Percentiles rank a stretch among this genome's conserved stretches.
Conservation (phyloP, 352 stramenopile species). For the Pythium rhizo-oryzae region DNA sequence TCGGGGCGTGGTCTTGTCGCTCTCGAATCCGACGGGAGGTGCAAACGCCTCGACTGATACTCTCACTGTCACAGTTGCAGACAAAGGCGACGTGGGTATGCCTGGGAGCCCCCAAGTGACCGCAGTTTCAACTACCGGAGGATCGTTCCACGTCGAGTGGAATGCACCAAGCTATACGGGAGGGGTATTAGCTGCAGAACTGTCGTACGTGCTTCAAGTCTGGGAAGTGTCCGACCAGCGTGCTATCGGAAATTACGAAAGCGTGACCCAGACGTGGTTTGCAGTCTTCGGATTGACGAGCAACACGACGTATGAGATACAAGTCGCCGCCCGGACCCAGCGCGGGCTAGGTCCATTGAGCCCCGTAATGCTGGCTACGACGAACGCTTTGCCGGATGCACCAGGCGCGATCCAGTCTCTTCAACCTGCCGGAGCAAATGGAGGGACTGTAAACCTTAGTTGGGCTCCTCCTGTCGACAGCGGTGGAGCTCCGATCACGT, state of each 20-base stretch:
- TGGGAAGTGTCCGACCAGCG: conserved; percentile 6
- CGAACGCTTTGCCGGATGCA: conserved; percentile 16
- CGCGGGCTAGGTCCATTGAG: conserved; percentile 34
- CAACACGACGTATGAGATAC: conserved; percentile 36
- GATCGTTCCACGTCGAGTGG: conserved; percentile 35
- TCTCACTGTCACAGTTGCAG: conserved; percentile 34
- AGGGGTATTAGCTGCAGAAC: conserved; percentile 5
- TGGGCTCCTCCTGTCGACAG: conserved; percentile 39
- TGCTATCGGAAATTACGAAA: background rate
- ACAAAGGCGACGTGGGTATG: conserved; percentile 47
- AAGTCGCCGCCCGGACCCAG: conserved; percentile 30
- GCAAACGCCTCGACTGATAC: conserved; percentile 14
- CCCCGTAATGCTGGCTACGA: conserved; percentile 20
- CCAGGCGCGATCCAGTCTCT: conserved; percentile 33
- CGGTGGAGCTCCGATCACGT: conserved; percentile 33
- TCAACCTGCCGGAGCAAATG: conserved; percentile 12
- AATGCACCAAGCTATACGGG: conserved; percentile 33
- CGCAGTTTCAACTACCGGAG: conserved; percentile 25
- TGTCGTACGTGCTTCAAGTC: conserved; percentile 28
- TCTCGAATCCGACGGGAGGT: conserved; percentile 36
- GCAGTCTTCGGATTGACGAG: conserved; percentile 25
- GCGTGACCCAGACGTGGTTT: background rate
- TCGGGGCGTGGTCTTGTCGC: conserved; percentile 31
- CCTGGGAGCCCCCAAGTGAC: conserved; percentile 30
- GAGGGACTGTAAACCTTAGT: conserved; percentile 31